phyloP scores from a whole-genome alignment of 1,284 basidiomycete genomes.

The Xerocomus cyaneibrunnescens region DNA sequence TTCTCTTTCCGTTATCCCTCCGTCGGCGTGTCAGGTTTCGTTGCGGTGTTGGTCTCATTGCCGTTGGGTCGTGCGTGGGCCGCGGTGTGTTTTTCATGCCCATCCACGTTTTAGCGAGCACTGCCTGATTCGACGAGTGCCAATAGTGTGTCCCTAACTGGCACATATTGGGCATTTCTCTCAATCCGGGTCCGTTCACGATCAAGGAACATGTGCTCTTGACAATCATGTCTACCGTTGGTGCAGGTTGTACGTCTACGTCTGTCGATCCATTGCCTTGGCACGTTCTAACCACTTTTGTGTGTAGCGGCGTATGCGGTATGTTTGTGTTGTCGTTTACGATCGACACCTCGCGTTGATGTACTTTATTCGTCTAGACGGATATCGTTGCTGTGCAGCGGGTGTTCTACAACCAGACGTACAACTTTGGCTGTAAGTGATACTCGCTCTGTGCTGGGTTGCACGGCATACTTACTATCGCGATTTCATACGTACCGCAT shows the following conservation, averaged over 20 bases:
- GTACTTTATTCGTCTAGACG: constrained; percentile 40
- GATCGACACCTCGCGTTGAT: neutral
- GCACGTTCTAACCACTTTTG: constrained; percentile 1
- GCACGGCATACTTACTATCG: neutral
- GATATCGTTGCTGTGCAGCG: constrained; percentile 78
- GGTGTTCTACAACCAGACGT: constrained; percentile 65
- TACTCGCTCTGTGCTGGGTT: neutral
- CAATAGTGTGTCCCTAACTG: constrained; percentile 49
- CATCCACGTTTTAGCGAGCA: too few relatives aligned
- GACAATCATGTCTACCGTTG: constrained; percentile 80
- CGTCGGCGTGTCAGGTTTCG: constrained; percentile 47
- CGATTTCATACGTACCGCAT: neutral
- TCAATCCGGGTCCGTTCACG: constrained; percentile 73
- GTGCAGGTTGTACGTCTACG: constrained; percentile 40
- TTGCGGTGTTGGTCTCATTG: constrained; percentile 64
- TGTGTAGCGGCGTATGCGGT: constrained; percentile 33
- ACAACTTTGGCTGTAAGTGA: constrained; percentile 59
- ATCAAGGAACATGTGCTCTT: constrained; percentile 70
- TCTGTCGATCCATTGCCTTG: neutral
- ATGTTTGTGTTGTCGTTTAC: neutral
- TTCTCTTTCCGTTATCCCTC: constrained; percentile 68
- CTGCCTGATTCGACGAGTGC: neutral
- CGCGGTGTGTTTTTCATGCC: constrained; percentile 21
- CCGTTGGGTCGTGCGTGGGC: constrained; percentile 66
- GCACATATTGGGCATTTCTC: constrained; percentile 52